Conservation (phyloP, 805 yeast genomes). For the Metschnikowia vanudenii region DNA sequence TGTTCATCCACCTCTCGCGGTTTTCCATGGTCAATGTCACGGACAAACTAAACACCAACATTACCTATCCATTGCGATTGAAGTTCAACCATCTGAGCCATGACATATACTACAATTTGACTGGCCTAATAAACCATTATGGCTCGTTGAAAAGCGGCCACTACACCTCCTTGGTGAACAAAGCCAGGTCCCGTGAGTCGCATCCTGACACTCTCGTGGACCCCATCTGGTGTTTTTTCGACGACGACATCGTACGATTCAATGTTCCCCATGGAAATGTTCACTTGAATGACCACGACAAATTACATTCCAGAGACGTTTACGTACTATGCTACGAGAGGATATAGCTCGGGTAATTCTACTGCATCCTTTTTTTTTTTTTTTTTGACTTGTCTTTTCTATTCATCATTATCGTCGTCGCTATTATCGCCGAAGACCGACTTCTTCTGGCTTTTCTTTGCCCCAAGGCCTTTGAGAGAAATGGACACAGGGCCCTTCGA, state of each 20-base stretch:
- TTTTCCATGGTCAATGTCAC: slow-evolving; percentile 51
- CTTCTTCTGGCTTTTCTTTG: slow-evolving; percentile 5
- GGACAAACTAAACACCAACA: slow-evolving; percentile 49
- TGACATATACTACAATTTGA: slow-evolving; percentile 48
- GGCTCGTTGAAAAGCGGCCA: slow-evolving; percentile 75
- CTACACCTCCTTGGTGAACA: slow-evolving; percentile 66
- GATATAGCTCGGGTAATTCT: slow-evolving; percentile 5
- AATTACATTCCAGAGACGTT: slow-evolving; percentile 54
- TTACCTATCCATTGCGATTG: slow-evolving; percentile 55
- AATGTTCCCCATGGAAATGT: slow-evolving; percentile 48
- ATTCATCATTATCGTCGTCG: slow-evolving; percentile 6
- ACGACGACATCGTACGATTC: slow-evolving; percentile 59
- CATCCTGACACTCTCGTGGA: slow-evolving; percentile 27
- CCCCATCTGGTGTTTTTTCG: slow-evolving; percentile 71
- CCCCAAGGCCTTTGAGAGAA: slow-evolving; percentile 14
- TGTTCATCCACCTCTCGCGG: slow-evolving; percentile 42
- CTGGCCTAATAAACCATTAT: slow-evolving; percentile 66
- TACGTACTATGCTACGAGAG: slow-evolving; percentile 68
- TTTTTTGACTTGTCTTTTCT: background rate
- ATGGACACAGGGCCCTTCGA: slow-evolving; percentile 10
- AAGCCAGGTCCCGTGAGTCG: slow-evolving; percentile 22
- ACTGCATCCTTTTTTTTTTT: background rate
- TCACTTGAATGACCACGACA: slow-evolving; percentile 28
- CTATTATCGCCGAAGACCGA: slow-evolving; percentile 10
- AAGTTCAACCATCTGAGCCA: slow-evolving; percentile 39